A percentile compares a stretch with the other conserved stretches of the same genome.
phyloP scores from a whole-genome alignment of 768 basidiomycete species.

The Trametes punicea region DNA sequence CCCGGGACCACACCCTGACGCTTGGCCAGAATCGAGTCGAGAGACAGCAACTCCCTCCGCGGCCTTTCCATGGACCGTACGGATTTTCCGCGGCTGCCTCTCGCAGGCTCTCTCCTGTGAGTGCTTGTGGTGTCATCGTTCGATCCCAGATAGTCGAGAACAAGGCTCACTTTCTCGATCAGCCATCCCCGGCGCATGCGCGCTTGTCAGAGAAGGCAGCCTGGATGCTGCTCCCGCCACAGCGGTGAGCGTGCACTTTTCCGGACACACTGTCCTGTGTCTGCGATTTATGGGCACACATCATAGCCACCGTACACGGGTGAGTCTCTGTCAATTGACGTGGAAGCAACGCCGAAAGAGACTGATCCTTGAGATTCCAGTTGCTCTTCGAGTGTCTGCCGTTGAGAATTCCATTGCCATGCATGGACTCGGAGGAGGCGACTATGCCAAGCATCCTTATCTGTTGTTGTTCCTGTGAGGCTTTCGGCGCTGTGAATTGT shows the following conservation, averaged over 20 bases:
- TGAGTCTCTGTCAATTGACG: too few species aligned
- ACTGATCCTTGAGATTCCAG: too few species aligned
- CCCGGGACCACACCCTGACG: not conserved
- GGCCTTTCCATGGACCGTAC: slow-evolving; percentile 13
- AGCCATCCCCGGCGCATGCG: slow-evolving; percentile 10
- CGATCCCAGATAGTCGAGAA: not conserved
- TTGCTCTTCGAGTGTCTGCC: too few species aligned
- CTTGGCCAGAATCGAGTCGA: not conserved
- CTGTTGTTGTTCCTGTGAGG: not conserved
- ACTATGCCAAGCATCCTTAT: too few species aligned
- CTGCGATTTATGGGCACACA: too few species aligned
- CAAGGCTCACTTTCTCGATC: not conserved
- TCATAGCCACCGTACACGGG: too few species aligned
- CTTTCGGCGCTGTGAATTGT: not conserved
- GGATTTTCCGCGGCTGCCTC: slow-evolving; percentile 1
- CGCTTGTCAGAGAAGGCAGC: slow-evolving; percentile 5
- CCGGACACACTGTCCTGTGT: not conserved
- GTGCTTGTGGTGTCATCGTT: not conserved
- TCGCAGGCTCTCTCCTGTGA: slow-evolving; percentile 12
- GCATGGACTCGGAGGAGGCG: too few species aligned
- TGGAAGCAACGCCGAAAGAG: too few species aligned
- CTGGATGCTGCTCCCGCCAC: slow-evolving; percentile 10
- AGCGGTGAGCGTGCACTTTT: slow-evolving; percentile 10
- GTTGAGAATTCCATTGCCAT: too few species aligned
- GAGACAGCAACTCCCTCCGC: not conserved